These are phyloP conservation scores for Fraxinus baroniana DNA, from an alignment of 305 asterid species.

Conservation along the genomic window DNA sequence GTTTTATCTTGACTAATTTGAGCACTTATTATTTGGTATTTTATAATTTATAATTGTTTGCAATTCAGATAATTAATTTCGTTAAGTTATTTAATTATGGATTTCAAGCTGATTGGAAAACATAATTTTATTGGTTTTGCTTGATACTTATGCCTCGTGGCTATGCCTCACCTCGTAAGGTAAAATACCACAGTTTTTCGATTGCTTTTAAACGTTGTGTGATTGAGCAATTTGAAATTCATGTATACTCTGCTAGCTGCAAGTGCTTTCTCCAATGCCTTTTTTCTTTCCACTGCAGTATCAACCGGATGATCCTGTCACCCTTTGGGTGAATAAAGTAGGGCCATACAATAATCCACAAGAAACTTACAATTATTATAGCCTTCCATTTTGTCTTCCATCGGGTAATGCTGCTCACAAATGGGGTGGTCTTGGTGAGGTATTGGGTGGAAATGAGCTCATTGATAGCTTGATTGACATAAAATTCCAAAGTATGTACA, in stretches of 20 bases:
- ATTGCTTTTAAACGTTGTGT: not conserved
- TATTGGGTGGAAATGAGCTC: conserved; percentile 73
- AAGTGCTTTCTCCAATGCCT: conserved; percentile 14
- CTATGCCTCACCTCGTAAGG: not conserved
- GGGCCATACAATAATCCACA: conserved; percentile 71
- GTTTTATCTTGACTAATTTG: not conserved
- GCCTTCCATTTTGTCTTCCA: conserved; percentile 66
- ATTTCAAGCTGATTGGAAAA: not conserved
- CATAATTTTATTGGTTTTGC: not conserved
- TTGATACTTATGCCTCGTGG: not conserved
- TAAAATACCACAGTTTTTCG: not conserved
- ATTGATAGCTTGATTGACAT: conserved; percentile 61
- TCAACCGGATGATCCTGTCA: conserved; percentile 48
- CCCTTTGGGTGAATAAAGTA: conserved; percentile 68
- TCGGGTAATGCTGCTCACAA: conserved; percentile 51
- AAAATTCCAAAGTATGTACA: conserved; percentile 55
- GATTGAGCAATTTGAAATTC: conserved; percentile 4
- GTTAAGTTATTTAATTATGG: not conserved
- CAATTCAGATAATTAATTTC: not conserved
- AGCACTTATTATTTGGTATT: not conserved
- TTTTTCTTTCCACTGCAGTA: conserved; percentile 41
- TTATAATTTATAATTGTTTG: not conserved
- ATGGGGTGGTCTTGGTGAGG: conserved; percentile 81
- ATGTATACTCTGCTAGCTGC: not conserved
- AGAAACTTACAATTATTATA: conserved; percentile 65